Conservation (phyloP, 2,329 filamentous ascomycete genomes). For the Trichoderma polysporum region DNA sequence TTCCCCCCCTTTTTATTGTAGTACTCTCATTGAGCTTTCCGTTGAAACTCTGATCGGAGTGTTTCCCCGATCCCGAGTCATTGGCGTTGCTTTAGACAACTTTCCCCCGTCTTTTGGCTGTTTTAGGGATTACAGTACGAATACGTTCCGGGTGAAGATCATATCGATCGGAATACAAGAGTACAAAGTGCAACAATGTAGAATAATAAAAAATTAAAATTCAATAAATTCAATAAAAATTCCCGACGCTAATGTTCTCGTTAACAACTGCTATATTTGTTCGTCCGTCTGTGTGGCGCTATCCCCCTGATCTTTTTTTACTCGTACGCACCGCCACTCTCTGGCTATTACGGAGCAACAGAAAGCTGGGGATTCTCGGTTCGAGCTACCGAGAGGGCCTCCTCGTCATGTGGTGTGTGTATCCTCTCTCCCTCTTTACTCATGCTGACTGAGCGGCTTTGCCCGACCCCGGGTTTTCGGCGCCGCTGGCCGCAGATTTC, state of each 20-base stretch:
- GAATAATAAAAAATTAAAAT: not conserved
- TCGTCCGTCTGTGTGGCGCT: not conserved
- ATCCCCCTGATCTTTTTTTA: not conserved
- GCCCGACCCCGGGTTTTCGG: conserved; percentile 17
- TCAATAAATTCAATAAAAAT: not conserved
- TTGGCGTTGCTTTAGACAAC: not conserved
- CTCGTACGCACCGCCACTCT: not conserved
- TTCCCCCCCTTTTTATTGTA: not conserved
- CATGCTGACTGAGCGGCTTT: conserved; percentile 4
- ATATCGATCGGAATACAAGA: not conserved
- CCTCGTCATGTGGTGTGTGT: conserved; percentile 1
- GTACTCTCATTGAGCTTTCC: not conserved
- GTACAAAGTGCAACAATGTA: not conserved
- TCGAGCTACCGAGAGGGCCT: conserved; percentile 6
- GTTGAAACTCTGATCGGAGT: too few species aligned
- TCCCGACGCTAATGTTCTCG: not conserved
- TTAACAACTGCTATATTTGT: not conserved
- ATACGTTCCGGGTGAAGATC: not conserved
- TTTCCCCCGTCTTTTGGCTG: not conserved
- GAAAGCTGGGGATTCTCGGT: conserved; percentile 17
- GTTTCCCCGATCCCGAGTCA: not conserved
- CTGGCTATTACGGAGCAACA: not conserved
- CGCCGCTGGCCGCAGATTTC: not conserved
- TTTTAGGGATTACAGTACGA: not conserved
- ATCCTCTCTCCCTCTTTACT: not conserved